Conservation (phyloP, 2,329 filamentous ascomycete genomes). For the Cytospora leucostoma region DNA sequence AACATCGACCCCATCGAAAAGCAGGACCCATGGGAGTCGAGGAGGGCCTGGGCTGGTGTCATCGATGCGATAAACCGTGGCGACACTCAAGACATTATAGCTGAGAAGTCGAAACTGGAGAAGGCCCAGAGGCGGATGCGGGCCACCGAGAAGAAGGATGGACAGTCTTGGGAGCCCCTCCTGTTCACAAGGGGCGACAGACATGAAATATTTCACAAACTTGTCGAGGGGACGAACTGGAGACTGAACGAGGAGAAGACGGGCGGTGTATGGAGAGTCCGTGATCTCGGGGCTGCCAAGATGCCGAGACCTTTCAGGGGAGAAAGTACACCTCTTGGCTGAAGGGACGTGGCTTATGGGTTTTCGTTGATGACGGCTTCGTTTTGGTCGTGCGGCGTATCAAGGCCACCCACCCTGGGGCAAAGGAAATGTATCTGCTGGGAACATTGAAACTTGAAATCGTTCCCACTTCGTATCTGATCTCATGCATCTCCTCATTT, state of each 20-base stretch:
- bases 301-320: slow-evolving; percentile 39
- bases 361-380: too few species aligned
- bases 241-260: slow-evolving; percentile 39
- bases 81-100: slow-evolving; percentile 71
- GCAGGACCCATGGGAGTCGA: slow-evolving; percentile 79
- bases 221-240: slow-evolving; percentile 36
- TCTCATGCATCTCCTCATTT: too few species aligned
- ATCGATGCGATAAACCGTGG: slow-evolving; percentile 70
- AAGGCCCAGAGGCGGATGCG: slow-evolving; percentile 77
- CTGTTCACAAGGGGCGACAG: slow-evolving; percentile 37
- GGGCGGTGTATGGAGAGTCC: slow-evolving; percentile 43
- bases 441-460: too few species aligned
- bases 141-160: slow-evolving; percentile 60
- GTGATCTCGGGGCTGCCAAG: slow-evolving; percentile 32
- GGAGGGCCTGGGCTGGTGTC: slow-evolving; percentile 78
- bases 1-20: slow-evolving; percentile 56
- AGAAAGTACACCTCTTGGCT: slow-evolving; percentile 37
- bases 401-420: too few species aligned
- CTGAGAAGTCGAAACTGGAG: slow-evolving; percentile 79
- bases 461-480: too few species aligned
- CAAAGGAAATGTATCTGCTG: too few species aligned
- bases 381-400: too few species aligned
- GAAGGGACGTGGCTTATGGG: not conserved
- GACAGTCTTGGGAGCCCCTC: slow-evolving; percentile 45
- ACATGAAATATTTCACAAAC: slow-evolving; percentile 37